A percentile compares a stretch with the other conserved stretches of the same genome.
Conservation (phyloP, 495 filamentous ascomycete genomes). For the Hypoxylon crocopeplum region DNA sequence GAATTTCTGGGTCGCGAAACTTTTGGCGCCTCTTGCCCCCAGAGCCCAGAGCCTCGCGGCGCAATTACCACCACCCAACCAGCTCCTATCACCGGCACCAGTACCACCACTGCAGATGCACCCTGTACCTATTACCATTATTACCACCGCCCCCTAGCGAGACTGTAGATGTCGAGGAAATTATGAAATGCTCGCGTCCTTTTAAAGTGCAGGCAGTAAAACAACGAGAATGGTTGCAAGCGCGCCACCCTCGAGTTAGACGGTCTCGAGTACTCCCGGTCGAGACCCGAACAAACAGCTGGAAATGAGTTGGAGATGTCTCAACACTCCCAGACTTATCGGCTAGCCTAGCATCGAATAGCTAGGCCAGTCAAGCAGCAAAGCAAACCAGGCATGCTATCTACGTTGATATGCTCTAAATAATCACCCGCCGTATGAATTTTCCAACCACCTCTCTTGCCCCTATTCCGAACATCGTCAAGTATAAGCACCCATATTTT, state of each 20-base stretch:
- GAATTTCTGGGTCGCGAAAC: constrained; percentile 36
- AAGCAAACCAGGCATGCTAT: constrained; percentile 31
- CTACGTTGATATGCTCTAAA: constrained; percentile 33
- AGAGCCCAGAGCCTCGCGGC: constrained; percentile 24
- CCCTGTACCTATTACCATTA: constrained; percentile 12
- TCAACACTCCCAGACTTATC: constrained; percentile 26
- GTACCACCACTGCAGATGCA: constrained; percentile 4
- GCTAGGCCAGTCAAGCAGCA: constrained; percentile 28
- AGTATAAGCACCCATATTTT: background rate
- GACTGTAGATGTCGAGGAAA: background rate
- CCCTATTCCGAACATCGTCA: constrained; percentile 4
- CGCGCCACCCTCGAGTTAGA: constrained; percentile 14
- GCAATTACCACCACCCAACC: constrained; percentile 6
- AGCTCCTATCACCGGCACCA: background rate
- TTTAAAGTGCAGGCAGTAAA: background rate
- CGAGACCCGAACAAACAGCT: constrained; percentile 22
- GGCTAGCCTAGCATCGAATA: constrained; percentile 14
- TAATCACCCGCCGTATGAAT: background rate
- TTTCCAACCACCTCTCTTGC: background rate
- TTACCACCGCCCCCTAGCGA: constrained; percentile 10
- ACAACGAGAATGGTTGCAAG: constrained; percentile 6
- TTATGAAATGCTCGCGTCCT: background rate
- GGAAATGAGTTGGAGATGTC: constrained; percentile 21
- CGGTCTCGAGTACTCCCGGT: constrained; percentile 24
- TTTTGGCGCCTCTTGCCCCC: constrained; percentile 10